Conservation (phyloP, 345 rosid species). For the Limnanthes douglasii region DNA sequence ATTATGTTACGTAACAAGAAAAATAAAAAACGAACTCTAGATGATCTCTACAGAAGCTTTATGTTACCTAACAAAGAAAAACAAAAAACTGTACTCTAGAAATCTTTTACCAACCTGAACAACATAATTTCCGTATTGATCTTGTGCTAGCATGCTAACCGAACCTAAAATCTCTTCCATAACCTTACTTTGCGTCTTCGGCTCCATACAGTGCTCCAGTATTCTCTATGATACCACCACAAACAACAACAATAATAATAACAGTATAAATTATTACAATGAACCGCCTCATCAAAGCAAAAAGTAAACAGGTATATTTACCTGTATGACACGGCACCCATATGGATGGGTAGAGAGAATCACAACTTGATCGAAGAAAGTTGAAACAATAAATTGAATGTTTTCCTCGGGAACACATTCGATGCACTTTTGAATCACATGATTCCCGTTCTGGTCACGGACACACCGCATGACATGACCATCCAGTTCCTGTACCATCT, state of each 20-base stretch:
- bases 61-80: neutral
- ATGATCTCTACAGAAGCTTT: neutral
- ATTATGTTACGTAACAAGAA: too few species aligned
- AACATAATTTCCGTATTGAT: constrained; percentile 96
- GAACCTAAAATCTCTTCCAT: constrained; percentile 76
- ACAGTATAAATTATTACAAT: neutral
- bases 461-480: constrained; percentile 48
- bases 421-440: constrained; percentile 55
- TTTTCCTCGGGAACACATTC: constrained; percentile 48
- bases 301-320: neutral
- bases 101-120: constrained; percentile 58
- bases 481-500: constrained; percentile 49
- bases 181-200: constrained; percentile 64
- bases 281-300: neutral
- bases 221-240: constrained; percentile 53
- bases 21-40: neutral
- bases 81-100: neutral
- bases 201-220: constrained; percentile 74
- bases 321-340: constrained; percentile 62
- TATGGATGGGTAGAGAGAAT: constrained; percentile 52
- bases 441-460: constrained; percentile 63
- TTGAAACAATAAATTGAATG: constrained; percentile 28
- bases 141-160: constrained; percentile 90
- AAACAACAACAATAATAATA: too few species aligned
- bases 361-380: constrained; percentile 38